phyloP scores from a whole-genome alignment of 805 yeast species.

The Saturnispora dispora region DNA sequence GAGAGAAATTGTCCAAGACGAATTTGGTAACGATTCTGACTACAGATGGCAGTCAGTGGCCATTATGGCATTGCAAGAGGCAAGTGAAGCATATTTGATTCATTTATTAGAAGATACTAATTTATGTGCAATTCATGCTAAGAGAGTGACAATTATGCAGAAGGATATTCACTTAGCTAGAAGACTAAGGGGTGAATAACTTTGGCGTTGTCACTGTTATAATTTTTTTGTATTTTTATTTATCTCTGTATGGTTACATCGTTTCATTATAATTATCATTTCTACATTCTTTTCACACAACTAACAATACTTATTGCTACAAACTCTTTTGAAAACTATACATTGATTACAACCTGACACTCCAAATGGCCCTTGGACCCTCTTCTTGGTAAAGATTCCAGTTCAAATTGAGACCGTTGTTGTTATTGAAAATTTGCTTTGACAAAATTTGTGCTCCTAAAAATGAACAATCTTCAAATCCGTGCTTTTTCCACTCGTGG shows the following conservation, averaged over 20 bases:
- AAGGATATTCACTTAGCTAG: conserved; percentile 76
- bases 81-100: conserved; percentile 68
- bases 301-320: not conserved
- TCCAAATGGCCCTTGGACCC: conserved; percentile 82
- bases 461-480: conserved; percentile 69
- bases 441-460: conserved; percentile 84
- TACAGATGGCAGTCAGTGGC: conserved; percentile 77
- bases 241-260: not conserved
- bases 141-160: conserved; percentile 78
- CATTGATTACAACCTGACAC: conserved; percentile 19
- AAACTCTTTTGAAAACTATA: not conserved
- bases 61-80: conserved; percentile 69
- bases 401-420: conserved; percentile 61
- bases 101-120: conserved; percentile 72
- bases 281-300: not conserved
- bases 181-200: conserved; percentile 50
- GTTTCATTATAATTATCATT: not conserved
- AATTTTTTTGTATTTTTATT: not conserved
- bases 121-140: conserved; percentile 69
- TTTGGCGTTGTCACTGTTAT: not conserved
- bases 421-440: conserved; percentile 67
- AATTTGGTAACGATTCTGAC: conserved; percentile 43
- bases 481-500: conserved; percentile 83
- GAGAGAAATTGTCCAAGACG: conserved; percentile 60
- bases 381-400: conserved; percentile 62